Conservation (phyloP, 345 rosid species). For the Camelina neglecta region DNA sequence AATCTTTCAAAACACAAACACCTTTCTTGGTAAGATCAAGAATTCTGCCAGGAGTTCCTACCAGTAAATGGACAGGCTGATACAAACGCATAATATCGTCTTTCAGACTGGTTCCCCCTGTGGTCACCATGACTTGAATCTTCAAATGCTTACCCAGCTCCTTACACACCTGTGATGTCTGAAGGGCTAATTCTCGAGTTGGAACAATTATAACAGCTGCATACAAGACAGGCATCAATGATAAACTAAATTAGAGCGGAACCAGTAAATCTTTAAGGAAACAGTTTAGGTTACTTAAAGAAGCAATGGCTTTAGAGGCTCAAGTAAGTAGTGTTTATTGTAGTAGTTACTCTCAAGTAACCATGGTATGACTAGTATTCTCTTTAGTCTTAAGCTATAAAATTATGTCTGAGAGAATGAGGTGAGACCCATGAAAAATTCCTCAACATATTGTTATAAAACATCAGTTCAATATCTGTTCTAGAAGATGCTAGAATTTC, state of each 20-base stretch:
- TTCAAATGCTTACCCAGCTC: slow-evolving; percentile 91
- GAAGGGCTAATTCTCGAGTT: slow-evolving; percentile 90
- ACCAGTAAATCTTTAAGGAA: background rate
- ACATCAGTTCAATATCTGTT: background rate
- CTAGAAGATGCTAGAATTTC: background rate
- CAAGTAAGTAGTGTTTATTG: background rate
- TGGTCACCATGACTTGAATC: slow-evolving; percentile 93
- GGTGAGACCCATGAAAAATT: background rate
- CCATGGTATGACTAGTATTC: background rate
- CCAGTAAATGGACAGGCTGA: slow-evolving; percentile 90
- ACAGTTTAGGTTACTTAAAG: background rate
- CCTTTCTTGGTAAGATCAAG: slow-evolving; percentile 93
- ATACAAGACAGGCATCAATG: slow-evolving; percentile 5
- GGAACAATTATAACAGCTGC: slow-evolving; percentile 94
- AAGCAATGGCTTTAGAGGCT: background rate
- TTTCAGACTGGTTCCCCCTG: slow-evolving; percentile 94
- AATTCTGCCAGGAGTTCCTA: slow-evolving; percentile 94
- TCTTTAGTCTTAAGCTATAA: no score
- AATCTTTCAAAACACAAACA: slow-evolving; percentile 83
- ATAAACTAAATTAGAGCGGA: background rate
- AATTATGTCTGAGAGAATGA: background rate
- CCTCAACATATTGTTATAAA: background rate
- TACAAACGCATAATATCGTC: slow-evolving; percentile 96
- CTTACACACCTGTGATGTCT: slow-evolving; percentile 94
- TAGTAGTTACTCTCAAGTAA: background rate